Percentiles rank a stretch among this genome's conserved stretches.
Conservation (phyloP, 441 rosid genomes). For the Populus hybrid region DNA sequence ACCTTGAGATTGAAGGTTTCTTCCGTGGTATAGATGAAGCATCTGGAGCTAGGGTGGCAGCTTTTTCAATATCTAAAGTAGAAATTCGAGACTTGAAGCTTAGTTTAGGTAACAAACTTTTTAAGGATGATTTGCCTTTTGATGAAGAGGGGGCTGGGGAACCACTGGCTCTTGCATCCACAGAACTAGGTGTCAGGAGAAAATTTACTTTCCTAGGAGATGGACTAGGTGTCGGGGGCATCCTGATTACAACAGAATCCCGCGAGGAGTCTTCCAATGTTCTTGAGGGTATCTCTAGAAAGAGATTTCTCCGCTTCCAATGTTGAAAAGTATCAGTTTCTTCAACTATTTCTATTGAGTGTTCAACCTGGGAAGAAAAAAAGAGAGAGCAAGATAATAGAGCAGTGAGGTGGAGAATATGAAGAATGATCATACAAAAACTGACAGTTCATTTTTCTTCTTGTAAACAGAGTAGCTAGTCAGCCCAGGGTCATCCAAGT, state of each 20-base stretch:
- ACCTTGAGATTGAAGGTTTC: slow-evolving; percentile 71
- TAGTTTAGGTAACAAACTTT: slow-evolving; percentile 69
- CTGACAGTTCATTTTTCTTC: not conserved
- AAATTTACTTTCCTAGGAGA: slow-evolving; percentile 89
- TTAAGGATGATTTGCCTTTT: slow-evolving; percentile 61
- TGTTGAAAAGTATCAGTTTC: slow-evolving; percentile 42
- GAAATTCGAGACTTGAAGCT: slow-evolving; percentile 60
- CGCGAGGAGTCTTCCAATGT: slow-evolving; percentile 39
- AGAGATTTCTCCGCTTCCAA: slow-evolving; percentile 68
- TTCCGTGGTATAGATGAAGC: slow-evolving; percentile 44
- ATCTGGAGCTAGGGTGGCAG: slow-evolving; percentile 32
- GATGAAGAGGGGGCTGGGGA: slow-evolving; percentile 53
- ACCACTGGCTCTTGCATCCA: slow-evolving; percentile 35
- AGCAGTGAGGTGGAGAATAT: slow-evolving; percentile 3
- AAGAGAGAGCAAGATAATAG: not conserved
- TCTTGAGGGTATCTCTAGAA: slow-evolving; percentile 81
- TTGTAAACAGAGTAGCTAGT: not conserved
- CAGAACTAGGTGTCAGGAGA: slow-evolving; percentile 49
- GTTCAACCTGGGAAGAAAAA: slow-evolving; percentile 43
- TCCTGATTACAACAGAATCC: slow-evolving; percentile 58
- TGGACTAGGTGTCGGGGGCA: slow-evolving; percentile 75
- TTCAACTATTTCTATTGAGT: slow-evolving; percentile 46
- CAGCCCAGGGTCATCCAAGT: not conserved
- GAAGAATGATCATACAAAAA: slow-evolving; percentile 5
- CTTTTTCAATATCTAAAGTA: slow-evolving; percentile 52